Conservation (phyloP, 1,139 yeast species). For the Candida tetrigidarum region DNA sequence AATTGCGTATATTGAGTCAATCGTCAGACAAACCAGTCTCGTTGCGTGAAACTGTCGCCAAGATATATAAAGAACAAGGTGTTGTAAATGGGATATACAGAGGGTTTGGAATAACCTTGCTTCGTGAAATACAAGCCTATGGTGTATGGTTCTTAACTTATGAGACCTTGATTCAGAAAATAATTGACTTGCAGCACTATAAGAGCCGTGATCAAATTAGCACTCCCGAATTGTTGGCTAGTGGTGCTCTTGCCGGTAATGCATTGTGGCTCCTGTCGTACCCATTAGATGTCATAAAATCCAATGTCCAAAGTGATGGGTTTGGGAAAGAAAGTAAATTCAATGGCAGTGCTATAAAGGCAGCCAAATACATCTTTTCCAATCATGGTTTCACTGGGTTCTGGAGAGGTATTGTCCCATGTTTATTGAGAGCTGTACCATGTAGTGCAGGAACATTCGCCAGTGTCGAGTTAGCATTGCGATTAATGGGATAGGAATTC, state of each 20-base stretch:
- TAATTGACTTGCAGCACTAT: conserved; percentile 36
- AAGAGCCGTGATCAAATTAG: conserved; percentile 55
- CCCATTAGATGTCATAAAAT: conserved; percentile 73
- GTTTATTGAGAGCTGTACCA: conserved; percentile 71
- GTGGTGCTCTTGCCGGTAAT: conserved; percentile 76
- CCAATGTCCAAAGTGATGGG: conserved; percentile 69
- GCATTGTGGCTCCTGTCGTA: conserved; percentile 74
- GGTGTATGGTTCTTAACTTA: conserved; percentile 83
- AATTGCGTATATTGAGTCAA: conserved; percentile 71
- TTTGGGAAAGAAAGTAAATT: conserved; percentile 53
- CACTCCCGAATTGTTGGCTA: conserved; percentile 61
- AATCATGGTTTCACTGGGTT: conserved; percentile 60
- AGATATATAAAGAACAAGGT: conserved; percentile 54
- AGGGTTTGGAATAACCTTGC: conserved; percentile 61
- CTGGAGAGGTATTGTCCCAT: conserved; percentile 75
- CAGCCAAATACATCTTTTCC: conserved; percentile 48
- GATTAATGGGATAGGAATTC: conserved; percentile 49
- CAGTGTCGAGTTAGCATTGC: conserved; percentile 69
- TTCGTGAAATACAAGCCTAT: conserved; percentile 78
- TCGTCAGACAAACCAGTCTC: conserved; percentile 51
- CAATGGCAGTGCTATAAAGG: conserved; percentile 48
- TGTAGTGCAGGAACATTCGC: conserved; percentile 81
- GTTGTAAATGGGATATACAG: conserved; percentile 55
- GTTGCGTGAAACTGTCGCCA: conserved; percentile 36
- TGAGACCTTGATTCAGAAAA: conserved; percentile 58